These are phyloP conservation scores for Citrus medica DNA, from an alignment of 345 rosid species.

Conservation along the genomic window DNA sequence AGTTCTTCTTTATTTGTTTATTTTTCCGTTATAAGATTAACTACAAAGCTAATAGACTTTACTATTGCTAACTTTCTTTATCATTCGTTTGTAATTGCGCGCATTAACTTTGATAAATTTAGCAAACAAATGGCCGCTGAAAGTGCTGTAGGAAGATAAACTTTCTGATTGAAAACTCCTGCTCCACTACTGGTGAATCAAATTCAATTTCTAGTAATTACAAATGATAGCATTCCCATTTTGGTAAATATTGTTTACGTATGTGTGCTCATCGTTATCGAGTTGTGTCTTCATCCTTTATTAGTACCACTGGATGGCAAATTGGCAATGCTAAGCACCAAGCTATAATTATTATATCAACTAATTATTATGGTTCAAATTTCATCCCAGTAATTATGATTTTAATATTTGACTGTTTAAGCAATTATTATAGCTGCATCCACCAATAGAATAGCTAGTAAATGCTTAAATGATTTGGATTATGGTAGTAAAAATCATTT, in stretches of 20 bases:
- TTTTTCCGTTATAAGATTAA: not conserved
- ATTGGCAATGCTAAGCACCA: not conserved
- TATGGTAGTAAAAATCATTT: not conserved
- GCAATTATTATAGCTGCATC: not conserved
- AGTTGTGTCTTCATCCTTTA: not conserved
- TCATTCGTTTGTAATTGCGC: too few relatives aligned
- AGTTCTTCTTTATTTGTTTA: too few relatives aligned
- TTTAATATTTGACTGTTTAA: not conserved
- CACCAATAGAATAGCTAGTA: not conserved
- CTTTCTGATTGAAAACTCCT: not conserved
- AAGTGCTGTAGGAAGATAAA: not conserved
- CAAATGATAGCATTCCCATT: not conserved
- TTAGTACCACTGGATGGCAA: not conserved
- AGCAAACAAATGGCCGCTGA: not conserved
- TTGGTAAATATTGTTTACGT: not conserved
- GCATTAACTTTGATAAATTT: not conserved
- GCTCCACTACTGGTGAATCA: not conserved
- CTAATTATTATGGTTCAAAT: not conserved
- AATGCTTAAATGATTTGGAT: not conserved
- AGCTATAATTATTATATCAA: not conserved
- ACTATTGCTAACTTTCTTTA: not conserved
- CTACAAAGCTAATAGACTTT: not conserved
- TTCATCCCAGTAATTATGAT: conserved; percentile 5
- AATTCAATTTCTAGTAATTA: not conserved
- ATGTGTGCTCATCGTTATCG: not conserved